These are phyloP conservation scores for Allium cepa DNA, from an alignment of 106 monocot species.

Conservation along the genomic window DNA sequence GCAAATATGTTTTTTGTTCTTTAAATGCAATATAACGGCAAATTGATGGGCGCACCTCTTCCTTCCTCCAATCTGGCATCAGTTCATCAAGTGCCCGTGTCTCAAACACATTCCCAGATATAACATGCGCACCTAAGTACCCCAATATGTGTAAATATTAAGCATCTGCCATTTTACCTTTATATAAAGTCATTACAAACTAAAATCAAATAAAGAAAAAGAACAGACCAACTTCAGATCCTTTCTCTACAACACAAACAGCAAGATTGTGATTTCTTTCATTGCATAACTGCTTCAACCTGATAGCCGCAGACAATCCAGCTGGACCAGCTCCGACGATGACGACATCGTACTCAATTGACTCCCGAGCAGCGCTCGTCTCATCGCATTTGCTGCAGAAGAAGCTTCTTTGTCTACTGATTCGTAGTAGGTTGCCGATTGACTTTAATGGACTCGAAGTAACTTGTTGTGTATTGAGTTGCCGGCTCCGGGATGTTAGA, in stretches of 20 bases:
- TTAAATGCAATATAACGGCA: no score
- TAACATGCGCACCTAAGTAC: conserved; percentile 76
- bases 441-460: not conserved
- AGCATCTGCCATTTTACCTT: no score
- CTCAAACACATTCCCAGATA: conserved; percentile 95
- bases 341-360: conserved; percentile 72
- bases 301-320: conserved; percentile 73
- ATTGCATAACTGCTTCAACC: conserved; percentile 80
- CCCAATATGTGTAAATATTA: no score
- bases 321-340: conserved; percentile 87
- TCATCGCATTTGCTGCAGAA: not conserved
- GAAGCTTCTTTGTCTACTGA: not conserved
- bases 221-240: conserved; percentile 72
- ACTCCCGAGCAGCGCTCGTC: conserved; percentile 29
- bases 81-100: conserved; percentile 89
- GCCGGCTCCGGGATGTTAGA: not conserved
- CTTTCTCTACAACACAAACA: conserved; percentile 89
- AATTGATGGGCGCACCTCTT: conserved; percentile 39
- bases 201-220: not conserved
- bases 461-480: not conserved
- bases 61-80: conserved; percentile 71
- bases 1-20: no score
- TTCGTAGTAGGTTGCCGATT: not conserved
- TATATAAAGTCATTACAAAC: not conserved
- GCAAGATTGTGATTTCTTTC: conserved; percentile 58